These are phyloP conservation scores for Circinella minor DNA, from an alignment of 371 early-diverging fungal genomes.

Conservation along the genomic window DNA sequence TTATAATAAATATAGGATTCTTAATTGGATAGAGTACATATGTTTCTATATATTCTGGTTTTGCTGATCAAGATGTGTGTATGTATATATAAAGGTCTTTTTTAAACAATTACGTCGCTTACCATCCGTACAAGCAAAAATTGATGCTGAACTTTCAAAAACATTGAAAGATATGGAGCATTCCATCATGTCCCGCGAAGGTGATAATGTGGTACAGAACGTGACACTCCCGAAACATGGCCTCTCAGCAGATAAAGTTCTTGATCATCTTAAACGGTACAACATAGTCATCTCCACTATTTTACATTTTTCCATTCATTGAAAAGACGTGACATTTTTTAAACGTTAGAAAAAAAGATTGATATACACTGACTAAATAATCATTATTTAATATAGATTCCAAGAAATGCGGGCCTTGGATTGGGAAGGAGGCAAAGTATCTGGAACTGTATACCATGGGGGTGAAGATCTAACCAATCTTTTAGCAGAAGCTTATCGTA, in stretches of 20 bases:
- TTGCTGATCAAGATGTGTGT: no score
- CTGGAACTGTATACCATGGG: conserved; percentile 93
- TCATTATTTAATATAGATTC: conserved; percentile 33
- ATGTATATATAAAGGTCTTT: conserved; percentile 37
- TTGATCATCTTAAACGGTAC: conserved; percentile 63
- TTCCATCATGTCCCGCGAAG: conserved; percentile 67
- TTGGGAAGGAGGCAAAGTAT: conserved; percentile 88
- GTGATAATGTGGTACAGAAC: conserved; percentile 65
- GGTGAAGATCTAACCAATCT: conserved; percentile 78
- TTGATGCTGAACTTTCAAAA: conserved; percentile 68
- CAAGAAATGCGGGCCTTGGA: conserved; percentile 58
- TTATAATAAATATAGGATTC: neutral
- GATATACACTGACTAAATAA: neutral
- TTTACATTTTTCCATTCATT: no score
- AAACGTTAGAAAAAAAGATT: neutral
- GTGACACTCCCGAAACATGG: conserved; percentile 68
- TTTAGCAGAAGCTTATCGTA: conserved; percentile 82
- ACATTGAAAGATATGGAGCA: conserved; percentile 77
- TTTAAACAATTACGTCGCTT: conserved; percentile 62
- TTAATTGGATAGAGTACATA: neutral
- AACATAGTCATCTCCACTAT: conserved; percentile 6
- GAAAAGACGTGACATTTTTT: neutral
- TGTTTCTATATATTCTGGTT: no score
- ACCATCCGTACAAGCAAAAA: conserved; percentile 60
- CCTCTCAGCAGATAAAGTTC: conserved; percentile 62